Percentiles rank a stretch among this genome's conserved stretches.
These are phyloP conservation scores for Suillus brevipes DNA, from an alignment of 768 basidiomycete genomes.

Conservation along the genomic window DNA sequence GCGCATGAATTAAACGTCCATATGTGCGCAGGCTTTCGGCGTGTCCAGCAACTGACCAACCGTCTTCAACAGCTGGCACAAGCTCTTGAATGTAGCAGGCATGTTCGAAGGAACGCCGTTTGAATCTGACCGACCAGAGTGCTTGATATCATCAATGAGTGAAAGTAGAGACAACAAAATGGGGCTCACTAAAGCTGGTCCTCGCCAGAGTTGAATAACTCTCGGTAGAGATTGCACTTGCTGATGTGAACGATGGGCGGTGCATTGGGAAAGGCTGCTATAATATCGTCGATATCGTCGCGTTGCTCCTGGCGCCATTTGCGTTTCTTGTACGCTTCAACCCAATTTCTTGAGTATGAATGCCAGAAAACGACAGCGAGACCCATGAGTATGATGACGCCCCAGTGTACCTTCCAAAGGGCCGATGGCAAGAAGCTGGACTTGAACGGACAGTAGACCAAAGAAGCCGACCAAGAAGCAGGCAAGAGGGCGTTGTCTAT, in stretches of 20 bases:
- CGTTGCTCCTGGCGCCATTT: slow-evolving; percentile 56
- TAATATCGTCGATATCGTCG: slow-evolving; percentile 45
- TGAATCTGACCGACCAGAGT: too few species aligned
- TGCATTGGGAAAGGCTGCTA: slow-evolving; percentile 23
- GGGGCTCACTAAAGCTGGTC: slow-evolving; percentile 64
- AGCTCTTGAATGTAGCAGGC: too few species aligned
- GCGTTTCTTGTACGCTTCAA: slow-evolving; percentile 48
- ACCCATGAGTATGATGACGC: slow-evolving; percentile 79
- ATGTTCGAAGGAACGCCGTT: too few species aligned
- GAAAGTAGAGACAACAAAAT: not conserved
- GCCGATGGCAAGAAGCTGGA: slow-evolving; percentile 79
- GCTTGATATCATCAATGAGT: slow-evolving; percentile 41
- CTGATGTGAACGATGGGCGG: slow-evolving; percentile 18
- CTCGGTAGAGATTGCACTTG: slow-evolving; percentile 77
- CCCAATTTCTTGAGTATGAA: slow-evolving; percentile 51
- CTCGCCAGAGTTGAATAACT: slow-evolving; percentile 88
- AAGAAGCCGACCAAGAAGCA: slow-evolving; percentile 93
- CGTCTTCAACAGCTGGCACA: too few species aligned
- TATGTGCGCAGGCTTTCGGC: too few species aligned
- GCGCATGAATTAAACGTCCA: too few species aligned
- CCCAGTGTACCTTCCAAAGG: slow-evolving; percentile 76
- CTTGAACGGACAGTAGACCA: slow-evolving; percentile 81
- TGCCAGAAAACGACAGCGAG: slow-evolving; percentile 71
- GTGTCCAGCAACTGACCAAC: too few species aligned
- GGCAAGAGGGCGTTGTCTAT: slow-evolving; percentile 56